Evolutionary conservation across 225 moss, liverwort and hornwort species (phyloP), one percentile per base, ranked within the genome.

Genomic region (Climacium dendroides): DNA sequence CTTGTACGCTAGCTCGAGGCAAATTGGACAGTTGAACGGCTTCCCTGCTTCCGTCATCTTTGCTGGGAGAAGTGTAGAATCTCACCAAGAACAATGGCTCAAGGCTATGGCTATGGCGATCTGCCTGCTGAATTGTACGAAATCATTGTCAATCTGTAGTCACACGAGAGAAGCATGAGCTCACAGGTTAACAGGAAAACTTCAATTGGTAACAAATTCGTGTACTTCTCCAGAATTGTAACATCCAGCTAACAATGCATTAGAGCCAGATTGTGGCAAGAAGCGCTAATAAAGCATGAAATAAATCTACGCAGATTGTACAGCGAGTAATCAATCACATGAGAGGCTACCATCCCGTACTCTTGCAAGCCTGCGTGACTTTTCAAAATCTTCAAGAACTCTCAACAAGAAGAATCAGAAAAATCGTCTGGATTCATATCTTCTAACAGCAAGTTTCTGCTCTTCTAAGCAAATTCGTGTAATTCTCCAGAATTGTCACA

Each of bases 1-100:
- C 94, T 99, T 99, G 94, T 97, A 95, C 18, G 93, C 93, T 89
- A 99, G 88, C 90, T 98, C 98, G 89, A 99, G 63, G 92, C 98
- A 99, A 55, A 99, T 94, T 50, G 91, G 93, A 85, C 98, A 99
- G n/a, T 91, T 92, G 85, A 99, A 99, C 50, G 95, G 93, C 85
- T 94, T 94, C 87, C 94, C 91, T 78, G 83, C 87, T n/a, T 92
- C 93, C 70, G 89, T 91, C 90, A 94, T 96, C 94, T 75, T 91
- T 74, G 17, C 69, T 41, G 75, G 26, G 60, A 80, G 80, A 80
- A 86, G 61, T 28, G 41, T 18, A 63, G 24, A 78, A 82, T 82
- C 34, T 82, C 64, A 70, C 70, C 48, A 19, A 29, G 47, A 63
- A 82, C 55, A 69, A 60, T 25, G 52, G 61, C 24, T 71, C 72